Base-by-base conservation (phyloP, 116 monocot species). In the Posidonia oceanica region DNA sequence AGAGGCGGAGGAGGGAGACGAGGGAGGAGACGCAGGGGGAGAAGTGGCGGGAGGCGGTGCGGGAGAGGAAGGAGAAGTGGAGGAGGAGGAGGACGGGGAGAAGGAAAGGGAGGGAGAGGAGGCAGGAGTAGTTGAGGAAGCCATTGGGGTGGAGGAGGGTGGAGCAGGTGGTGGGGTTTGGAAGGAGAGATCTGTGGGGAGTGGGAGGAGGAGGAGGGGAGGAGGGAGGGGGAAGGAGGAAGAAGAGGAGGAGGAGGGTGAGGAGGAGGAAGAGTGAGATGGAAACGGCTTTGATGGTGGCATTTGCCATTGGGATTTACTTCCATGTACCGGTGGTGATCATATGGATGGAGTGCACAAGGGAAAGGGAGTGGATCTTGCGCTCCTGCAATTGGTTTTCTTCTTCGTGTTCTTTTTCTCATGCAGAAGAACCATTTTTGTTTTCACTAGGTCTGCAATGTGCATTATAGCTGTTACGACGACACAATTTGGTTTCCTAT, bases 41-140 rank as follows among this genome's bases (percentile, higher is more conserved):
- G 86, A 88, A 88, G 75, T 84, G 83, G 71, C 59, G 64, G 64
- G 74, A 55, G 52, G 90, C 94, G 21, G 83, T 67, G 53, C 52
- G 55, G 73, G 76, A 68, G 55, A 94, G 80, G 80, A 86, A 66
- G 75, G 65, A 71, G 80, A 91, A 88, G 71, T 84, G 88, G 71
- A 90, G 42, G 69, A 79, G 59, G 71, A 88, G 82, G 54, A 86
- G 59, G 66, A 88, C 71, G 75, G 67, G 40, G 74, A 85, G 81
- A 36, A 52, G 69, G 17, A 63, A 64, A 42, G 41, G 36, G 75
- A 79, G 65, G 54, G 77, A 79, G 79, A 67, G 79, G 60, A 81
- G 83, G 77, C 81, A 41, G 55, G 84, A 36, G 81, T 88, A 83
- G 80, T 88, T 79, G 77, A 93, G 23, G 62, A 86, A 69, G 61